Evolutionary conservation across 1,284 basidiomycete genomes (phyloP).

Genomic region (Apiotrichum veenhuisii): DNA sequence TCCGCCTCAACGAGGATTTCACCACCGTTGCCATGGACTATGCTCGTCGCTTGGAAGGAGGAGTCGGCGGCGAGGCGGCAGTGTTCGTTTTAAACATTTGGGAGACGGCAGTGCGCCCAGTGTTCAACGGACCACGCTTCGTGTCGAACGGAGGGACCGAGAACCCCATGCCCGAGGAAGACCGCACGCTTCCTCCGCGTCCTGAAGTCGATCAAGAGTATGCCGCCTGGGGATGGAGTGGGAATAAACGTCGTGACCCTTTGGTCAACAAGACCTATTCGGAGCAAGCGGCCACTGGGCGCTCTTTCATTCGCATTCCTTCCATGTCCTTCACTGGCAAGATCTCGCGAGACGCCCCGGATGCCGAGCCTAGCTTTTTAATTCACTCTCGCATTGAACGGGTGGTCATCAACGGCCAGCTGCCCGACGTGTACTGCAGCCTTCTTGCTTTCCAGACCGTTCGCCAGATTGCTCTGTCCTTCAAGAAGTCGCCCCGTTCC

Average conservation of each 20-base stretch:
- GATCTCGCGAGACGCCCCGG: slow-evolving; percentile 17
- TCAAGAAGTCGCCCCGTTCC: background rate
- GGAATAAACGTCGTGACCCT: slow-evolving; percentile 1
- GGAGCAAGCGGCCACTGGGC: background rate
- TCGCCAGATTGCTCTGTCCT: slow-evolving; percentile 3
- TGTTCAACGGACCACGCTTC: slow-evolving; percentile 42
- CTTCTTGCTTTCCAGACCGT: slow-evolving; percentile 61
- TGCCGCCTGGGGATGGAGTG: slow-evolving; percentile 38
- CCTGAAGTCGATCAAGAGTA: slow-evolving; percentile 19
- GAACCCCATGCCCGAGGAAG: slow-evolving; percentile 7
- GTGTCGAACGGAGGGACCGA: slow-evolving; percentile 24
- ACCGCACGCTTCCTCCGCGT: background rate
- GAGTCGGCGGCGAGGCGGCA: slow-evolving; percentile 41
- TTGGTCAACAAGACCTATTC: background rate
- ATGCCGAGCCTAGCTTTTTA: slow-evolving; percentile 21
- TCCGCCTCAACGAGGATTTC: slow-evolving; percentile 61
- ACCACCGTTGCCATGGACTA: slow-evolving; percentile 58
- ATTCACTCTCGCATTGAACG: slow-evolving; percentile 31
- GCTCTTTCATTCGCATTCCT: slow-evolving; percentile 45
- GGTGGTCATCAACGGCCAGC: slow-evolving; percentile 55
- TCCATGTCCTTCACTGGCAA: slow-evolving; percentile 30
- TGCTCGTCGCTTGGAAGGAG: slow-evolving; percentile 49
- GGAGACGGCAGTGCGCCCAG: slow-evolving; percentile 35
- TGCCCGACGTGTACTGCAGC: slow-evolving; percentile 69
- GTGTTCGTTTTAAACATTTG: slow-evolving; percentile 33